phyloP scores from a whole-genome alignment of 1,284 basidiomycete genomes.

The Sutorius eximius region DNA sequence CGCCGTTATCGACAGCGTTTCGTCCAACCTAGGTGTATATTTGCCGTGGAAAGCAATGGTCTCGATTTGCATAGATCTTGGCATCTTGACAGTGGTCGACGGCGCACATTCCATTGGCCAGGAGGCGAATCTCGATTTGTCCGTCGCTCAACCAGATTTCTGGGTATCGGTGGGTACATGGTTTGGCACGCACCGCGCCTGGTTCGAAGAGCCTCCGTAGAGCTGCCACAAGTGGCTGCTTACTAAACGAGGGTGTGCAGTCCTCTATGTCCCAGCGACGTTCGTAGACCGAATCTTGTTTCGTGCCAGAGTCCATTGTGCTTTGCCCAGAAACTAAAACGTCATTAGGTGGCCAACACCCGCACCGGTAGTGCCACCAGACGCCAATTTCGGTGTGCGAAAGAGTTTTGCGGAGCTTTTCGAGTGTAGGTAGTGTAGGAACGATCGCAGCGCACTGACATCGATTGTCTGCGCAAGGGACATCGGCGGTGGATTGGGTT shows the following conservation, averaged over 20 bases:
- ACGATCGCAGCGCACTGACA: neutral
- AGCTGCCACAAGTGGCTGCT: neutral
- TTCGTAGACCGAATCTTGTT: neutral
- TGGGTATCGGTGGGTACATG: neutral
- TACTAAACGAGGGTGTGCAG: neutral
- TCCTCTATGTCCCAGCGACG: neutral
- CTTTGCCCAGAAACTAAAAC: neutral
- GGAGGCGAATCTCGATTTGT: neutral
- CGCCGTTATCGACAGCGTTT: neutral
- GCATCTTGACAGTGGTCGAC: neutral
- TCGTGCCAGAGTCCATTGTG: neutral
- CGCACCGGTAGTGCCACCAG: neutral
- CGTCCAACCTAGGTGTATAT: neutral
- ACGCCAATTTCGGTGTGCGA: neutral
- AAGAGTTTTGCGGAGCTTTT: neutral
- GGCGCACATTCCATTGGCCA: neutral
- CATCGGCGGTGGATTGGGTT: slow-evolving; percentile 59
- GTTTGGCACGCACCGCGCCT: neutral
- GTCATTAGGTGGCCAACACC: neutral
- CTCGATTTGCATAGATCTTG: neutral
- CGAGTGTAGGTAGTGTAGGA: neutral
- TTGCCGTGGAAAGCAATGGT: neutral
- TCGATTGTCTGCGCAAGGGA: slow-evolving; percentile 27
- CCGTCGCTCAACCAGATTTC: neutral
- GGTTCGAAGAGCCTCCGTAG: neutral